These are phyloP conservation scores for Flaveria robusta DNA, from an alignment of 129 eudicot genomes.

Conservation along the genomic window DNA sequence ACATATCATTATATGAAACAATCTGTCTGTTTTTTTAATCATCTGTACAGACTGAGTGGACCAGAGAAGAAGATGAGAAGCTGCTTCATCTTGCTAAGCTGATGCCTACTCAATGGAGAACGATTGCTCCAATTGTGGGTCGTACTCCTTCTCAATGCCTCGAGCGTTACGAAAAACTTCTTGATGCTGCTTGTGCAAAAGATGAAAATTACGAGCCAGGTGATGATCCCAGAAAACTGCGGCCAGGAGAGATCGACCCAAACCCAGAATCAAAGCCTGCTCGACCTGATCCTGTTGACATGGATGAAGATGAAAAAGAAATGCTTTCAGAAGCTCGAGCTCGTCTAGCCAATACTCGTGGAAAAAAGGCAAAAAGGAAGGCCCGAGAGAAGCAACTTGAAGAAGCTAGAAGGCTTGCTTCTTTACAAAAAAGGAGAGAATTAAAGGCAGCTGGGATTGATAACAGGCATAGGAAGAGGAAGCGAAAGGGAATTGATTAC, in stretches of 20 bases:
- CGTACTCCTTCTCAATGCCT: conserved; percentile 99
- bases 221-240: conserved; percentile 88
- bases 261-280: conserved; percentile 98
- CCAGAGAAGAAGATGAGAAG: conserved; percentile 96
- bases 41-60: conserved; percentile 84
- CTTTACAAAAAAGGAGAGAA: conserved; percentile 95
- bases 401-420: conserved; percentile 99
- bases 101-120: conserved; percentile 98
- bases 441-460: conserved; percentile 98
- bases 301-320: conserved; percentile 99
- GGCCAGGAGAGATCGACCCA: conserved; percentile 98
- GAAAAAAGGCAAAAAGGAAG: conserved; percentile 95
- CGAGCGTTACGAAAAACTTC: conserved; percentile 89
- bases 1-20: neutral
- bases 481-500: conserved; percentile 88
- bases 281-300: conserved; percentile 97
- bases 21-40: neutral
- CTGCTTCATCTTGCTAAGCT: conserved; percentile 94
- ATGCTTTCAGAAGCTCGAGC: conserved; percentile 99
- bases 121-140: conserved; percentile 96
- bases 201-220: conserved; percentile 93
- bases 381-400: conserved; percentile 99
- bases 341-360: conserved; percentile 89
- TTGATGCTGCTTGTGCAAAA: conserved; percentile 93
- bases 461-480: conserved; percentile 75